Base-by-base conservation (phyloP, 352 stramenopile species). In the Thalassiosira mediterranea region DNA sequence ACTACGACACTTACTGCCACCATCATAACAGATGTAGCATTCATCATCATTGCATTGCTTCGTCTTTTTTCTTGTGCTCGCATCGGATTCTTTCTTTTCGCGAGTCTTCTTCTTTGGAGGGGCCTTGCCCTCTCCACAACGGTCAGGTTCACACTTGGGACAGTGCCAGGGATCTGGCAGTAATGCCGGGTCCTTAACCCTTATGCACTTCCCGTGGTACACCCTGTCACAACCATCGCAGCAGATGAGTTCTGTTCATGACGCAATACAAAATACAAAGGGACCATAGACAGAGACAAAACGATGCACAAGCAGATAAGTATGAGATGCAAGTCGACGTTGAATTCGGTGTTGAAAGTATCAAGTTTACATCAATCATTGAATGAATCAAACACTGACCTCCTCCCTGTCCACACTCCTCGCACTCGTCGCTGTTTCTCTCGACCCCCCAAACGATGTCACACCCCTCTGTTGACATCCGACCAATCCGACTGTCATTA, bases 61-160 rank as follows among this genome's bases (percentile, higher is more conserved):
- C 29, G 34, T n/a, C n/a, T n/a, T n/a, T n/a, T n/a, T n/a, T n/a
- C n/a, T n/a, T n/a, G n/a, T n/a, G 21, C 28, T 11, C 32, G 11
- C 0, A 32, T 53, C 19, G 19, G 31, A 47, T 79, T 34, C 21
- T 32, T 62, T 1, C 57, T 76, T n/a, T 10, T 73, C 53, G 49
- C 71, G 72, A 11, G 67, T 15, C n/a, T n/a, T n/a, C n/a, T n/a
- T n/a, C n/a, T n/a, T n/a, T n/a, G n/a, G n/a, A n/a, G n/a, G n/a
- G 84, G 51, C 57, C 88, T 79, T 68, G 91, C 83, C 49, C 62
- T 49, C 37, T 84, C 78, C 21, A 85, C 88, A 17, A 65, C 51
- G 28, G 75, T 28, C 31, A 92, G 62, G 3, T 79, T 61, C 65
- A 81, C 59, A 79, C 90, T 90, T 0, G 83, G 88, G 26, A 40